Percentiles rank a stretch among this genome's conserved stretches.
Evolutionary conservation across 106 monocot species (phyloP).

Genomic region (Posidonia australis): DNA sequence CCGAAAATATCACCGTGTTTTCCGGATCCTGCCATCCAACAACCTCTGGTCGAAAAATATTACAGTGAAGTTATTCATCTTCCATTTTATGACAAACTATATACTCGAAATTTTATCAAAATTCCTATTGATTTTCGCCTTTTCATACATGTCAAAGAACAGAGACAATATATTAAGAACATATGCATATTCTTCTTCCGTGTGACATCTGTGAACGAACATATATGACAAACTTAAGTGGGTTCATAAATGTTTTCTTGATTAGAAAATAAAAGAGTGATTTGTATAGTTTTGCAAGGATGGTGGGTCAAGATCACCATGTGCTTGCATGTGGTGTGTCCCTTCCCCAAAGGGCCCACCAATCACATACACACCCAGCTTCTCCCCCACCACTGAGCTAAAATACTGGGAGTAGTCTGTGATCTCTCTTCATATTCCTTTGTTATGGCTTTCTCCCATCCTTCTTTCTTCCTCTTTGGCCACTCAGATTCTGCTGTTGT

Average conservation of each 20-base stretch:
- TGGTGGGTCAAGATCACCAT: constrained; percentile 44
- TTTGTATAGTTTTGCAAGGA: background rate
- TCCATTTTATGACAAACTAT: too few species aligned
- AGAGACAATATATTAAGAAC: too few species aligned
- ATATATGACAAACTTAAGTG: too few species aligned
- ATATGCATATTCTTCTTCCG: too few species aligned
- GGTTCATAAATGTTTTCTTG: background rate
- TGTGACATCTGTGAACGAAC: too few species aligned
- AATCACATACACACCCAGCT: background rate
- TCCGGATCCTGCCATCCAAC: too few species aligned
- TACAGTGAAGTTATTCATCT: too few species aligned
- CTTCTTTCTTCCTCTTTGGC: background rate
- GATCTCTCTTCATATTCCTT: background rate
- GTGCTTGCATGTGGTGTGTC: constrained; percentile 75
- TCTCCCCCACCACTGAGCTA: background rate
- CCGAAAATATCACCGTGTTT: background rate
- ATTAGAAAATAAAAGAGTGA: background rate
- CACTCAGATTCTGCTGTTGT: background rate
- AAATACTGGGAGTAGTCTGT: background rate
- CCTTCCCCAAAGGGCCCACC: constrained; percentile 14
- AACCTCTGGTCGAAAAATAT: too few species aligned
- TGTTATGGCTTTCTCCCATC: background rate
- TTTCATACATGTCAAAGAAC: too few species aligned
- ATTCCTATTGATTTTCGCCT: background rate
- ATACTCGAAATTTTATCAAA: too few species aligned